Evolutionary conservation across 768 basidiomycete genomes (phyloP).

Genomic region (Tephrocybe sp.): DNA sequence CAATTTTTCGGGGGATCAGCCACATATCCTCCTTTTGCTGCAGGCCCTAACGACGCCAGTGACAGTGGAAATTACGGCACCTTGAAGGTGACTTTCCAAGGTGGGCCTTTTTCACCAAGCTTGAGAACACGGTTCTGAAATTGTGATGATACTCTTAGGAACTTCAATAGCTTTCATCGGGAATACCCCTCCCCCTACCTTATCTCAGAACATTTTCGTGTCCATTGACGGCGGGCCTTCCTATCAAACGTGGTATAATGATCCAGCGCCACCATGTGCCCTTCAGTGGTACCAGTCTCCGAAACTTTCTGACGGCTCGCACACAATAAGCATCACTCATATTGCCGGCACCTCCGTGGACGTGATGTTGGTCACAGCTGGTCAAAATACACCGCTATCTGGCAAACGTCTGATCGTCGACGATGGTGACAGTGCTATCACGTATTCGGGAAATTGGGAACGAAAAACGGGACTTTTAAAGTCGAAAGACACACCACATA

Average conservation of each 20-base stretch:
- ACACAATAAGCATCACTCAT: constrained; percentile 2
- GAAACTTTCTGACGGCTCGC: constrained; percentile 1
- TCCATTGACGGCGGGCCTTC: neutral
- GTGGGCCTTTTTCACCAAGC: neutral
- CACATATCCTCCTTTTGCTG: neutral
- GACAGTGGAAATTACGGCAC: constrained; percentile 3
- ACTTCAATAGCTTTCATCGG: constrained; percentile 3
- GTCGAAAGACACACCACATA: neutral
- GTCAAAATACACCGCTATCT: neutral
- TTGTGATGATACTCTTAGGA: neutral
- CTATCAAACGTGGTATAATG: constrained; percentile 4
- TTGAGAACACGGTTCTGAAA: neutral
- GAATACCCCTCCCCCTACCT: neutral
- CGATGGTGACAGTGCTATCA: neutral
- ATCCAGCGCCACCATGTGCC: neutral
- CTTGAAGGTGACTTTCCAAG: neutral
- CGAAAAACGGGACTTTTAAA: neutral
- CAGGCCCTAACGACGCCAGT: neutral
- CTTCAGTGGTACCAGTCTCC: constrained; percentile 4
- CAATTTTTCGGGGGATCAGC: neutral
- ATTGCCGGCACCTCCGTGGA: constrained; percentile 1
- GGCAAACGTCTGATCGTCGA: neutral
- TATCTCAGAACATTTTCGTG: constrained; percentile 4
- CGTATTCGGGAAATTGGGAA: neutral
- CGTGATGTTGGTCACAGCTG: constrained; percentile 4